Conservation (phyloP, 192 early-diverging fungal genomes). For the Helicostylum pulchrum region DNA sequence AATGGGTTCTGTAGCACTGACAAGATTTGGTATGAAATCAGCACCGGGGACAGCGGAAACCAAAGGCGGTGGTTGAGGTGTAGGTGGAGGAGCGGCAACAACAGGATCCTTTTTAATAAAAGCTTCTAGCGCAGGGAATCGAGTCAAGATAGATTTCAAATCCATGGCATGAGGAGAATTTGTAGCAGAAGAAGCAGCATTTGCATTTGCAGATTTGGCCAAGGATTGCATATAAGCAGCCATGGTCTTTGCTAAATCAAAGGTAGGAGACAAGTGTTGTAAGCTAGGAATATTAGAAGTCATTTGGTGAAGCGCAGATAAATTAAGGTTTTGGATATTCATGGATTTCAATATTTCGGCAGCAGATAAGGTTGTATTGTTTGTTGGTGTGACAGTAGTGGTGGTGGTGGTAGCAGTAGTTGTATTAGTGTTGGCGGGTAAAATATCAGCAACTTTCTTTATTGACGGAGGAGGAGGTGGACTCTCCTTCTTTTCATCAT, state of each 20-base stretch:
- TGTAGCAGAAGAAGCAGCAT: background rate
- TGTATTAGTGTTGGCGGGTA: background rate
- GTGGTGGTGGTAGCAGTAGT: background rate
- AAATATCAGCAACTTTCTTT: slow-evolving; percentile 5
- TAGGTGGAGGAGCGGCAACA: background rate
- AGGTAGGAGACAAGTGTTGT: slow-evolving; percentile 19
- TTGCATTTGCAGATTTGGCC: slow-evolving; percentile 17
- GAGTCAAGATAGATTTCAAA: slow-evolving; percentile 23
- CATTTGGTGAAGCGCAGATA: slow-evolving; percentile 25
- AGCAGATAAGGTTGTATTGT: slow-evolving; percentile 5
- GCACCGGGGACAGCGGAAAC: background rate
- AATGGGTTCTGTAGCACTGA: slow-evolving; percentile 1
- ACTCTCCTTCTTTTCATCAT: slow-evolving; percentile 15
- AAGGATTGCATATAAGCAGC: slow-evolving; percentile 22
- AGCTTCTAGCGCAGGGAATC: slow-evolving; percentile 28
- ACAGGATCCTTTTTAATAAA: slow-evolving; percentile 26
- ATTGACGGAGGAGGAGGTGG: slow-evolving; percentile 10
- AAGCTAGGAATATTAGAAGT: slow-evolving; percentile 21
- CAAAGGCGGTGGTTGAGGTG: background rate
- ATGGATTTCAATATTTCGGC: slow-evolving; percentile 27
- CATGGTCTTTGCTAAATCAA: slow-evolving; percentile 19
- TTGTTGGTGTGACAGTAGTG: background rate
- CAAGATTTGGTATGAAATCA: slow-evolving; percentile 1
- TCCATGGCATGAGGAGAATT: slow-evolving; percentile 16
- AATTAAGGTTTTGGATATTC: slow-evolving; percentile 30